phyloP scores from a whole-genome alignment of 352 stramenopile species.

The Globisporangium solare region DNA sequence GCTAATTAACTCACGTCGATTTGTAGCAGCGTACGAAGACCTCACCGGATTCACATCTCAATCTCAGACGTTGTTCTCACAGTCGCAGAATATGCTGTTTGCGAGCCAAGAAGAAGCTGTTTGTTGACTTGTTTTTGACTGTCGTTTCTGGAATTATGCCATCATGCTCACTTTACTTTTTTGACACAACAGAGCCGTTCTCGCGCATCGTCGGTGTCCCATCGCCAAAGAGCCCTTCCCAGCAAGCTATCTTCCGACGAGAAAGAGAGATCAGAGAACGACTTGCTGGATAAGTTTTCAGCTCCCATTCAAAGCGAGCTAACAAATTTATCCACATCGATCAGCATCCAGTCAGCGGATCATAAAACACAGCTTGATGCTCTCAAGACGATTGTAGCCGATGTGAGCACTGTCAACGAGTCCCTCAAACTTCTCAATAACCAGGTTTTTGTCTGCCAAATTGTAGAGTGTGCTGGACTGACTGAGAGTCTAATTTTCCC shows the following conservation, averaged over 20 bases:
- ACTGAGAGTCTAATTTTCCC: not conserved
- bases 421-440: slow-evolving; percentile 9
- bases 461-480: not conserved
- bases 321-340: not conserved
- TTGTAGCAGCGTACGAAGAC: slow-evolving; percentile 11
- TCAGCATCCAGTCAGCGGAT: slow-evolving; percentile 6
- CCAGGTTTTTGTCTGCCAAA: slow-evolving; percentile 9
- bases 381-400: slow-evolving; percentile 7
- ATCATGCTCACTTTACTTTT: not conserved
- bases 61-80: slow-evolving; percentile 14
- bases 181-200: not conserved
- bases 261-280: slow-evolving; percentile 5
- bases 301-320: slow-evolving; percentile 14
- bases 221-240: too few species aligned
- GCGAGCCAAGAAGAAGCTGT: slow-evolving; percentile 19
- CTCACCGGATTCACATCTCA: slow-evolving; percentile 12
- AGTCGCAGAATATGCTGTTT: slow-evolving; percentile 13
- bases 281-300: slow-evolving; percentile 9
- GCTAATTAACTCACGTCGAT: not conserved
- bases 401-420: slow-evolving; percentile 1
- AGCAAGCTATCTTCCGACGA: slow-evolving; percentile 4
- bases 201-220: too few species aligned
- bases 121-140: not conserved
- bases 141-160: not conserved
- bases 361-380: not conserved